Evolutionary conservation across 148 eudicot genomes (phyloP).

Genomic region (Heliamphora exappendiculata): DNA sequence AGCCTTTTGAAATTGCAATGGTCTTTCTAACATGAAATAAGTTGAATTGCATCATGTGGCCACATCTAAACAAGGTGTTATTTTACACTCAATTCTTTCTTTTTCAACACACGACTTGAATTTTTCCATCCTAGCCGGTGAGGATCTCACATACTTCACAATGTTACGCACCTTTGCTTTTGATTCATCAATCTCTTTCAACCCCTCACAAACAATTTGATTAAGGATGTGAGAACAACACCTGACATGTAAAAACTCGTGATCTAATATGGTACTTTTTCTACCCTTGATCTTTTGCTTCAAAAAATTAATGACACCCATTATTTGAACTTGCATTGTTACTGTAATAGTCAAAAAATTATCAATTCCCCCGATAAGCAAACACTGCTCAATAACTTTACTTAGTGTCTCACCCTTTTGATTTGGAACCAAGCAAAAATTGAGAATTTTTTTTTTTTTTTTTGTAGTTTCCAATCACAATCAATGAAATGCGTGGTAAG

Average conservation of each 20-base stretch:
- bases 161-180: background rate
- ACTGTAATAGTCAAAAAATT: background rate
- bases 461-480: conserved; percentile 9
- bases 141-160: background rate
- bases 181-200: background rate
- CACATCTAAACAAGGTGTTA: background rate
- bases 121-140: background rate
- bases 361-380: conserved; percentile 11
- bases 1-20: background rate
- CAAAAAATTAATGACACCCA: background rate
- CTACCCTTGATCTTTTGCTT: background rate
- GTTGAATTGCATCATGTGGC: too few relatives aligned
- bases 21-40: too few relatives aligned
- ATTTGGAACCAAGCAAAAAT: conserved; percentile 5
- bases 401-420: conserved; percentile 8
- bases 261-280: too few relatives aligned
- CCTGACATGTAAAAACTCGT: background rate
- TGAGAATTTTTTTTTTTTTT: conserved; percentile 5
- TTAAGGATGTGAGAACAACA: background rate
- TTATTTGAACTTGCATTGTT: conserved; percentile 20
- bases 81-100: background rate
- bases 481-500: background rate
- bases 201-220: background rate
- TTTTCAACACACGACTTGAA: background rate
- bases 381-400: background rate